A percentile compares a stretch with the other conserved stretches of the same genome.
phyloP scores from a whole-genome alignment of 2,329 filamentous ascomycete species.

The Aspergillus proliferans region DNA sequence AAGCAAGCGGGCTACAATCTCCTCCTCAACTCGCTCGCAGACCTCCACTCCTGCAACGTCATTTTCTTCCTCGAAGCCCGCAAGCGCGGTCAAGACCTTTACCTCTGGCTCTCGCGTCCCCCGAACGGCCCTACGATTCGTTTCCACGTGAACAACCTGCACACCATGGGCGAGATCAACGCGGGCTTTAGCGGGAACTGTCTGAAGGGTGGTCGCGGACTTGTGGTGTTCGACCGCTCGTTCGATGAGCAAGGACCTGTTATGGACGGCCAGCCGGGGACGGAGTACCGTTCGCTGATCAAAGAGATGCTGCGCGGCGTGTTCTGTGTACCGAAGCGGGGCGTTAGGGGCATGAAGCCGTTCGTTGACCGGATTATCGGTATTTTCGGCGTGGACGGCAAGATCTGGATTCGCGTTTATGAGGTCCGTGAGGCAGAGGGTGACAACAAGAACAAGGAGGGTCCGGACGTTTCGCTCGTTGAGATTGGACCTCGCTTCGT shows the following conservation, averaged over 20 bases:
- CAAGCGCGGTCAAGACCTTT: constrained; percentile 82
- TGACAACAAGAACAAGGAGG: constrained; percentile 47
- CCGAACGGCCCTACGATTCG: constrained; percentile 74
- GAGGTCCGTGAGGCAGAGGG: constrained; percentile 81
- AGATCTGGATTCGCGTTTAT: constrained; percentile 94
- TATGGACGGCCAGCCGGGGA: constrained; percentile 52
- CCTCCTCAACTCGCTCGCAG: constrained; percentile 69
- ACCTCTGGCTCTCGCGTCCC: constrained; percentile 86
- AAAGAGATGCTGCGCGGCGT: constrained; percentile 85
- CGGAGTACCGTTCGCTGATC: constrained; percentile 46
- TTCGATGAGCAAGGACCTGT: constrained; percentile 74
- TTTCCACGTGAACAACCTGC: constrained; percentile 53
- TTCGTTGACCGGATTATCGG: constrained; percentile 94
- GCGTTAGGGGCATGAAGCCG: constrained; percentile 82
- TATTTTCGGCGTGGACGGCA: constrained; percentile 84
- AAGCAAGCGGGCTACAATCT: constrained; percentile 55
- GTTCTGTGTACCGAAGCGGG: constrained; percentile 80
- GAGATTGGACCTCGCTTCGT: constrained; percentile 94
- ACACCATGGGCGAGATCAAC: constrained; percentile 94
- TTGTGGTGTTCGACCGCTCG: constrained; percentile 82
- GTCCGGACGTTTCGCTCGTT: constrained; percentile 71
- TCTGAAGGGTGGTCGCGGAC: constrained; percentile 81
- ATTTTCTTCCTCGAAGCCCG: constrained; percentile 91
- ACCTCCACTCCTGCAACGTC: constrained; percentile 90
- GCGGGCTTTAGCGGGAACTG: constrained; percentile 83